Evolutionary conservation across 2,329 filamentous ascomycete species (phyloP), one percentile per base, ranked within the genome.

Genomic region (Nothophoma quercina): DNA sequence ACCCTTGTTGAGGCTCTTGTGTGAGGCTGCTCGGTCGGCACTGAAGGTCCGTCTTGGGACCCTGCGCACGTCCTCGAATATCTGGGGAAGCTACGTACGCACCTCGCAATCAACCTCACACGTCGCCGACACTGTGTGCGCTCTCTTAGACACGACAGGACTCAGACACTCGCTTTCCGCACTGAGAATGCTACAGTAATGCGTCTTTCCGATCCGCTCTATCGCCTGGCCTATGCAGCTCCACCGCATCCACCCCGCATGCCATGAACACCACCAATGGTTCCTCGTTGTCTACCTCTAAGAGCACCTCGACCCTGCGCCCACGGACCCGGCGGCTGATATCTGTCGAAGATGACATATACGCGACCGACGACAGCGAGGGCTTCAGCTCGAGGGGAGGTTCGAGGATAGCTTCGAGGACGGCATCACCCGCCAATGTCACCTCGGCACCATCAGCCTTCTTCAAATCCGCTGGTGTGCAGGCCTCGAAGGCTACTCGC

Each of bases 281-380:
- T 62, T 64, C 71, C 49, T 65, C 64, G 55, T 56, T 67, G 56
- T 66, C 69, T 58, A 68, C 68, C 41, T 72, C 74, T 61, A 69
- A 76, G 65, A 75, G 74, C 63, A 74, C 68, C 69, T 76, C 75
- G 51, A 76, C 77, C 25, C 67, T 82, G 46, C 74, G 79, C 55
- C 79, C 79, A 19, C 73, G 79, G 32, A 75, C 73, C 29, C 72
- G 76, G 30, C 73, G 78, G 52, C 64, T 82, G 60, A 79, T 81
- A 42, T 81, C 79, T 10, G 74, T 81, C 19, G 77, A 78, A 60
- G 78, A 80, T 51, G 73, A 75, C 49, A 72, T 74, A 29, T 74
- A 77, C 44, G 62, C 65, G 8, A 58, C 56, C 16, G 64, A 71
- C 23, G 67, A 66, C 30, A 72, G 69, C 61, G 67, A 72, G 36